A percentile compares a stretch with the other conserved stretches of the same genome.
Evolutionary conservation across 2,329 filamentous ascomycete genomes (phyloP).

Genomic region (Fonsecaea erecta): DNA sequence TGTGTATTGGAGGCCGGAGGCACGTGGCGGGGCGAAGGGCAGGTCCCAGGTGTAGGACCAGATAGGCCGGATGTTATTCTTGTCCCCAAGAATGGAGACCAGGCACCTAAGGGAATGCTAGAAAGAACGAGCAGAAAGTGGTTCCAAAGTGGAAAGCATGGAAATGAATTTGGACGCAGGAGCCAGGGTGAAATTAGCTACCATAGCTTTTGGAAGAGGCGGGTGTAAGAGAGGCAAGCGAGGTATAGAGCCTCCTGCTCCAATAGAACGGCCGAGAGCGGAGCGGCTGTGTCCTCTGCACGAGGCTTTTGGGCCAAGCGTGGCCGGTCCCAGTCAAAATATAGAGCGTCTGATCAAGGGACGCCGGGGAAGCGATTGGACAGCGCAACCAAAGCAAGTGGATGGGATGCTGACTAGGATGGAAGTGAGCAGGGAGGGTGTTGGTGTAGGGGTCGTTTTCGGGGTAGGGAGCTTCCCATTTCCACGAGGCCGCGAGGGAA

Average conservation of each 20-base stretch:
- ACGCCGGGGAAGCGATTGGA: slow-evolving; percentile 24
- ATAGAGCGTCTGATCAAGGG: slow-evolving; percentile 31
- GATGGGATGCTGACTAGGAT: slow-evolving; percentile 20
- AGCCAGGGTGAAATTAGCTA: slow-evolving; percentile 36
- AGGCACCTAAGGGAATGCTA: slow-evolving; percentile 4
- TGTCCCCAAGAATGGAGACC: slow-evolving; percentile 23
- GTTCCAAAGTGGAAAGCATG: slow-evolving; percentile 11
- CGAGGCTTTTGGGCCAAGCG: slow-evolving; percentile 28
- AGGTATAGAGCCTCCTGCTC: slow-evolving; percentile 23
- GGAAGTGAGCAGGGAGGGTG: slow-evolving; percentile 3
- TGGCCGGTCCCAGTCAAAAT: slow-evolving; percentile 28
- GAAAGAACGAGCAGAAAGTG: slow-evolving; percentile 8
- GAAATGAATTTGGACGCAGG: slow-evolving; percentile 30
- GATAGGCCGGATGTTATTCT: slow-evolving; percentile 34
- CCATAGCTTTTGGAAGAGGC: slow-evolving; percentile 13
- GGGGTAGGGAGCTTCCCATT: slow-evolving; percentile 7
- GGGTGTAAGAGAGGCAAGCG: slow-evolving; percentile 22
- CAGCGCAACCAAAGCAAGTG: not conserved
- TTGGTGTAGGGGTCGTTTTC: not conserved
- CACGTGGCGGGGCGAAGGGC: slow-evolving; percentile 31
- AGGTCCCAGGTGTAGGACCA: slow-evolving; percentile 8
- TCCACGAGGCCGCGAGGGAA: slow-evolving; percentile 23
- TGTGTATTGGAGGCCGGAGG: slow-evolving; percentile 25
- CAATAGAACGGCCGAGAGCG: slow-evolving; percentile 18
- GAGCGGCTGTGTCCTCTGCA: slow-evolving; percentile 31